These are phyloP conservation scores for Aspergillus bertholletiae DNA, from an alignment of 495 filamentous ascomycete genomes.

Conservation along the genomic window DNA sequence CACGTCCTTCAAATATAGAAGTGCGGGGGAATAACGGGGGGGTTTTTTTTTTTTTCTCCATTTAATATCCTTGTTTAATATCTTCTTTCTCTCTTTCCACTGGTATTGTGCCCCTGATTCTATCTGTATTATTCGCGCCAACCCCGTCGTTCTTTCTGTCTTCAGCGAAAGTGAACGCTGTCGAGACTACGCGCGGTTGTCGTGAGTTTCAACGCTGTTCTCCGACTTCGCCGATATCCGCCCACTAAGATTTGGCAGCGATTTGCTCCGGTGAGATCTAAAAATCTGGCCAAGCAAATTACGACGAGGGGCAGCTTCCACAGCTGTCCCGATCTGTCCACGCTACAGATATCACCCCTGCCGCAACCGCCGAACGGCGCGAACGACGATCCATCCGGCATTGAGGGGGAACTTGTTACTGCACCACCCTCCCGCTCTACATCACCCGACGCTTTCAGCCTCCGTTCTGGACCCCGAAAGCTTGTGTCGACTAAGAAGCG, in stretches of 20 bases:
- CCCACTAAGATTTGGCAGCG: constrained; percentile 6
- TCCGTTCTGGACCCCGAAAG: constrained; percentile 31
- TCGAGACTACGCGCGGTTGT: no score
- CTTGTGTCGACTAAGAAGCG: constrained; percentile 27
- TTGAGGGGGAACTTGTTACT: constrained; percentile 28
- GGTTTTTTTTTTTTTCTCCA: not conserved
- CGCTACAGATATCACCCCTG: constrained; percentile 40
- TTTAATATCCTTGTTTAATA: no score
- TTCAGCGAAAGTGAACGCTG: not conserved
- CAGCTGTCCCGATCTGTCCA: constrained; percentile 51
- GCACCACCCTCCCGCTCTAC: constrained; percentile 31
- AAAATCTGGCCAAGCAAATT: constrained; percentile 46
- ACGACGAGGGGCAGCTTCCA: constrained; percentile 46
- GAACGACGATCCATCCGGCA: constrained; percentile 20
- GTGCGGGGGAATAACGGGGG: not conserved
- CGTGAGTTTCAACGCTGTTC: not conserved
- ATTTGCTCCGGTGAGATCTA: constrained; percentile 25
- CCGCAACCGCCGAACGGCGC: constrained; percentile 22
- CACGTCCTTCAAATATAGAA: not conserved
- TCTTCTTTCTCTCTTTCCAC: not conserved
- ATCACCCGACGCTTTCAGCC: constrained; percentile 30
- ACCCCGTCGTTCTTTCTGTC: not conserved
- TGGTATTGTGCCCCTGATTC: not conserved
- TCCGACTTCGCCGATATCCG: not conserved
- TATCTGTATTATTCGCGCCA: not conserved